Evolutionary conservation across 2,329 filamentous ascomycete species (phyloP).

Genomic region (Eutypa lata): DNA sequence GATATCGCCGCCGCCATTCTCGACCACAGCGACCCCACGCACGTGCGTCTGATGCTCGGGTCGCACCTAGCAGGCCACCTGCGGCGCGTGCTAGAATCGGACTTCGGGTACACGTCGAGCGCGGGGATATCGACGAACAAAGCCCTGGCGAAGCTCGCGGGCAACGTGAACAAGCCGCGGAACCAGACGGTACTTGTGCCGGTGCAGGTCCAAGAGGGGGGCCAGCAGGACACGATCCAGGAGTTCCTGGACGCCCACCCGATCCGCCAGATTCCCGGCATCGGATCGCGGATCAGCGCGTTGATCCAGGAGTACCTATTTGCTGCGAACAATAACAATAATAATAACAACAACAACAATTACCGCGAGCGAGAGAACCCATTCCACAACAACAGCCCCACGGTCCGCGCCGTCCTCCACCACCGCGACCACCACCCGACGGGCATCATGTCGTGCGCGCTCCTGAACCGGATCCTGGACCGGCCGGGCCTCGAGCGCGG

Average conservation of each 20-base stretch:
- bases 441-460: slow-evolving; percentile 54
- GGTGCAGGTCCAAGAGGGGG: slow-evolving; percentile 39
- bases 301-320: slow-evolving; percentile 60
- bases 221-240: slow-evolving; percentile 43
- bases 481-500: slow-evolving; percentile 69
- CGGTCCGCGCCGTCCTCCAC: slow-evolving; percentile 62
- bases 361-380: too few species aligned
- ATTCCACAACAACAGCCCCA: slow-evolving; percentile 49
- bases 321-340: slow-evolving; percentile 20
- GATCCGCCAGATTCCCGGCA: slow-evolving; percentile 78
- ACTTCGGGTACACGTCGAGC: slow-evolving; percentile 82
- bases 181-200: slow-evolving; percentile 82
- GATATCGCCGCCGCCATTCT: slow-evolving; percentile 17
- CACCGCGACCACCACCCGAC: too few species aligned
- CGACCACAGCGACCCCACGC: slow-evolving; percentile 36
- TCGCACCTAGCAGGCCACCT: slow-evolving; percentile 79
- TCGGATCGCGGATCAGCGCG: slow-evolving; percentile 76
- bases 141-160: slow-evolving; percentile 78
- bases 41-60: slow-evolving; percentile 66
- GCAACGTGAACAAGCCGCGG: slow-evolving; percentile 80
- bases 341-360: slow-evolving; percentile 24
- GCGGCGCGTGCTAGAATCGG: slow-evolving; percentile 66
- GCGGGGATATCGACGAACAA: slow-evolving; percentile 89
- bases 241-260: slow-evolving; percentile 73
- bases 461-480: slow-evolving; percentile 66